These are phyloP conservation scores for Coemansia reversa DNA, from an alignment of 192 early-diverging fungal genomes.

Conservation along the genomic window DNA sequence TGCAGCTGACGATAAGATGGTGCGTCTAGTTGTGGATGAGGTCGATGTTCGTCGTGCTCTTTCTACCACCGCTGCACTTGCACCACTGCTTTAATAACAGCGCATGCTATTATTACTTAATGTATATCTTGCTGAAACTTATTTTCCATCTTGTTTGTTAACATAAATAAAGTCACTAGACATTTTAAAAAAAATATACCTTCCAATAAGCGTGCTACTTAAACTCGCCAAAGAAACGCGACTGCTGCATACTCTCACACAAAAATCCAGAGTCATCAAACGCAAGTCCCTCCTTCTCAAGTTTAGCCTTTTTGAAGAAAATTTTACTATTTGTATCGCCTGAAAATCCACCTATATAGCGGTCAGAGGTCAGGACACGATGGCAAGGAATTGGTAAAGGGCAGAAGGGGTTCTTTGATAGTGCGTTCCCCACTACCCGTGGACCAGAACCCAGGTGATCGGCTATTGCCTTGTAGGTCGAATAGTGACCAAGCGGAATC, in stretches of 20 bases:
- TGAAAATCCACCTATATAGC: slow-evolving; percentile 68
- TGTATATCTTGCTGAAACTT: too few relatives aligned
- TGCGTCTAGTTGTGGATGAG: slow-evolving; percentile 47
- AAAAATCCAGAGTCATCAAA: slow-evolving; percentile 63
- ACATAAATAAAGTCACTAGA: background rate
- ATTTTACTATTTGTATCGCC: slow-evolving; percentile 65
- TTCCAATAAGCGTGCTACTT: slow-evolving; percentile 8
- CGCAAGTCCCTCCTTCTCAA: slow-evolving; percentile 61
- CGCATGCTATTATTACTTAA: background rate
- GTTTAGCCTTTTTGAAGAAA: slow-evolving; percentile 64
- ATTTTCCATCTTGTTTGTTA: too few relatives aligned
- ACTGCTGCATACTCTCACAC: slow-evolving; percentile 30
- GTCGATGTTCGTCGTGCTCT: slow-evolving; percentile 43
- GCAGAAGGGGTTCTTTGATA: slow-evolving; percentile 67
- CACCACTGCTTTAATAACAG: slow-evolving; percentile 24
- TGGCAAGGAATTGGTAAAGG: slow-evolving; percentile 73
- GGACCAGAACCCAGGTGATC: slow-evolving; percentile 62
- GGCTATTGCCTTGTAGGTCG: slow-evolving; percentile 67
- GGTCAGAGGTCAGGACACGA: slow-evolving; percentile 62
- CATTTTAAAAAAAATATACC: background rate
- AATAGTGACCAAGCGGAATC: slow-evolving; percentile 63
- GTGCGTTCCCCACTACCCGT: slow-evolving; percentile 67
- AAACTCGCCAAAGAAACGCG: slow-evolving; percentile 58
- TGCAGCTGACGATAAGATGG: slow-evolving; percentile 44
- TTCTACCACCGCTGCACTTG: slow-evolving; percentile 26